Evolutionary conservation across 2,329 filamentous ascomycete species (phyloP), one percentile per base, ranked within the genome.

Genomic region (Exserohilum rostratum): DNA sequence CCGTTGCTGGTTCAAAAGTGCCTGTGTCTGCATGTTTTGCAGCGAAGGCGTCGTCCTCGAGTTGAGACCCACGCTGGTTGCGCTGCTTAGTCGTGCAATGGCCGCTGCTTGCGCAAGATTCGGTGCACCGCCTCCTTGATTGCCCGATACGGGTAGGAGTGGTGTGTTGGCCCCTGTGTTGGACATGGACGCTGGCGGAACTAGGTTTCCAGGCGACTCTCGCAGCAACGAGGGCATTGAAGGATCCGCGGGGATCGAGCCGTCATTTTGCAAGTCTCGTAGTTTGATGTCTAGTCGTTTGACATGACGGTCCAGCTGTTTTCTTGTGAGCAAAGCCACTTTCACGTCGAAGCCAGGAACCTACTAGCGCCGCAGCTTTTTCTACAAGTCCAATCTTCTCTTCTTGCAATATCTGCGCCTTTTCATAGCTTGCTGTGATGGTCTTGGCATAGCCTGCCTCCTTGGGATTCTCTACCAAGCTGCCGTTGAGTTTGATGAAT

Each of bases 401-500:
- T 49, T 86, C 83, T 53, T 91, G 86, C 30, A 95, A 78, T 55
- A 86, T 80, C 59, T 92, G 86, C 48, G 88, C 88, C 62, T 83
- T 84, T 57, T 83, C 82, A 67, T 84, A 93, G 67, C 86, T 87
- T 57, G 90, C 86, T 50, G 81, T 77, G 62, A 93, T 88, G 48
- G 84, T 82, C 43, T 85, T 83, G 48, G 85, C 83, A 67, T 90
- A 83, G 12, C 81, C 75, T 11, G 89, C 86, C 76, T 96, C 90
- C 68, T 90, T 90, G 0, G 90, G 89, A 66, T 93, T 91, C 29
- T 82, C 80, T 46, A 87, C 82, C 66, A 90, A 85, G 67, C 88
- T 90, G 60, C 89, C 88, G 64, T 93, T 89, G 15, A 84, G 78
- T 67, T 90, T 90, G 73, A 93, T 90, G 80, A 87, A 93, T 76